Evolutionary conservation across 2,329 filamentous ascomycete genomes (phyloP).

Genomic region (Hymenoscyphus fraxineus): DNA sequence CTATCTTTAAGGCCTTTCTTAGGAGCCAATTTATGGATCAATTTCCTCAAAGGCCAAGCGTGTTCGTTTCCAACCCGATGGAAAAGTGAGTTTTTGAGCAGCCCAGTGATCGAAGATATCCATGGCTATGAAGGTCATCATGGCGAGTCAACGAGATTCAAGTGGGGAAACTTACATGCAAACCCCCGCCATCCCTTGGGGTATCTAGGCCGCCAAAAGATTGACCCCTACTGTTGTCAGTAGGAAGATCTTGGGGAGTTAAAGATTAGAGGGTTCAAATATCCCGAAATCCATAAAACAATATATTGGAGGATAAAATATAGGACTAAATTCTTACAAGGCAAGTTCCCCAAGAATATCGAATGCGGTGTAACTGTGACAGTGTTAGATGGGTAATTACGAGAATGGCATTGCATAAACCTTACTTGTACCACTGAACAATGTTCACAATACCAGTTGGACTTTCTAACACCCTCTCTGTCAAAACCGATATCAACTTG

Average conservation of each 20-base stretch:
- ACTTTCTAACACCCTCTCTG: slow-evolving; percentile 22
- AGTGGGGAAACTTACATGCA: not conserved
- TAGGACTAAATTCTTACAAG: slow-evolving; percentile 16
- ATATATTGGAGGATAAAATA: not conserved
- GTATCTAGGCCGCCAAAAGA: slow-evolving; percentile 31
- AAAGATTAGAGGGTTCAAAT: not conserved
- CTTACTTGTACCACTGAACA: slow-evolving; percentile 7
- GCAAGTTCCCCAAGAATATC: slow-evolving; percentile 37
- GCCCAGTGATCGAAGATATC: not conserved
- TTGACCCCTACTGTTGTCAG: slow-evolving; percentile 21
- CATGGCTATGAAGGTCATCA: not conserved
- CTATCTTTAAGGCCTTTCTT: not conserved
- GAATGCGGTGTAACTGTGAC: slow-evolving; percentile 32
- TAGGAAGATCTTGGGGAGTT: not conserved
- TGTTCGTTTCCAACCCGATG: not conserved
- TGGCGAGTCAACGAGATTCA: too few species aligned
- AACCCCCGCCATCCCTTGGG: not conserved
- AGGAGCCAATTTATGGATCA: not conserved
- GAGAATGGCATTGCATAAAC: not conserved
- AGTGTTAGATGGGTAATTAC: not conserved
- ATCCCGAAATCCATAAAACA: not conserved
- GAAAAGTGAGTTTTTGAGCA: not conserved
- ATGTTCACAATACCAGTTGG: not conserved
- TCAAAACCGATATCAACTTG: slow-evolving; percentile 20
- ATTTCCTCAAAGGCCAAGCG: not conserved